These are phyloP conservation scores for Colletotrichum truncatum DNA, from an alignment of 2,329 filamentous ascomycete species.

Conservation along the genomic window DNA sequence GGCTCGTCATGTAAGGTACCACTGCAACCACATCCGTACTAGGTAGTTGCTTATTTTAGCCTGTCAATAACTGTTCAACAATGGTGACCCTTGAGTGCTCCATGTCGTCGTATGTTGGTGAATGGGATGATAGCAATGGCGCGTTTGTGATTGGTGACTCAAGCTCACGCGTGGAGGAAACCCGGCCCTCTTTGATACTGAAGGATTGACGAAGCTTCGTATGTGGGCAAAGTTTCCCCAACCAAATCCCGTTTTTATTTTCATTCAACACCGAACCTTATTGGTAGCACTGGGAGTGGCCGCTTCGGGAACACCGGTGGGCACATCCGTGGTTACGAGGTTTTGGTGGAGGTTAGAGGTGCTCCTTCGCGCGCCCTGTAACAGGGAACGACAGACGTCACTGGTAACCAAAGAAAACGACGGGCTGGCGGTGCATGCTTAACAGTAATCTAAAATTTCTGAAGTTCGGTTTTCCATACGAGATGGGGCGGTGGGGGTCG, in stretches of 20 bases:
- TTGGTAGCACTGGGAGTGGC: background rate
- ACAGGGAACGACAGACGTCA: constrained; percentile 23
- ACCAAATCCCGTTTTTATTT: background rate
- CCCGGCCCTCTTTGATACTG: too few relatives aligned
- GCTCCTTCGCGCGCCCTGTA: constrained; percentile 13
- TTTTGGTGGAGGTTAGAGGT: background rate
- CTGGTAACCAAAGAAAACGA: background rate
- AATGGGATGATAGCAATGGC: background rate
- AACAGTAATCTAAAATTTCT: constrained; percentile 27
- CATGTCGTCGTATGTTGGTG: background rate
- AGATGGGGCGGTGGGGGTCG: constrained; percentile 27
- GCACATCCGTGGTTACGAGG: constrained; percentile 5
- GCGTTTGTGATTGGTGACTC: background rate
- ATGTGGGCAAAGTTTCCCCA: background rate
- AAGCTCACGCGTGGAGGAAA: background rate
- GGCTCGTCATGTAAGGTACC: constrained; percentile 12
- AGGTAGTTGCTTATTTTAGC: constrained; percentile 23
- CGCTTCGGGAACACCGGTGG: constrained; percentile 3
- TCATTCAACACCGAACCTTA: background rate
- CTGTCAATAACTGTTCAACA: constrained; percentile 10
- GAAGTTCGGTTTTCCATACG: constrained; percentile 23
- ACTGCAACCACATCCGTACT: background rate
- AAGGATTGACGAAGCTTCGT: too few relatives aligned
- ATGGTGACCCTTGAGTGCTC: background rate
- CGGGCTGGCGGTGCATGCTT: constrained; percentile 9